Evolutionary conservation across 805 yeast genomes (phyloP).

Genomic region (Kodamaea neixiangensis): DNA sequence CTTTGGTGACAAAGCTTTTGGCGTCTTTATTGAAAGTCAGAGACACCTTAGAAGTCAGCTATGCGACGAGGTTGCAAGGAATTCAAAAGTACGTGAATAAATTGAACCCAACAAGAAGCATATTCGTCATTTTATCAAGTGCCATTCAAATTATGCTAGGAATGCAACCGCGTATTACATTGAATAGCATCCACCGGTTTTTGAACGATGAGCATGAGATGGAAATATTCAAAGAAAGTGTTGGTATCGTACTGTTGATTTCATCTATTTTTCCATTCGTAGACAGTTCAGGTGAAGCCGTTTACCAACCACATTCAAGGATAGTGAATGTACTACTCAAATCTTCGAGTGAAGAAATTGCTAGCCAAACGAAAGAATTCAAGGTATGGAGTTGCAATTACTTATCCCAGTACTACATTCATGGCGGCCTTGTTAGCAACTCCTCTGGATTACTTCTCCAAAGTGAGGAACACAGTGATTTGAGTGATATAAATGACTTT

Average conservation of each 20-base stretch:
- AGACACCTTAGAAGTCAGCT: background rate
- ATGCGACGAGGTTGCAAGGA: background rate
- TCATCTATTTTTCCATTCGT: constrained; percentile 12
- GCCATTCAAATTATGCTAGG: constrained; percentile 7
- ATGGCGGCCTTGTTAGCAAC: constrained; percentile 18
- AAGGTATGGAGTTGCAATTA: constrained; percentile 26
- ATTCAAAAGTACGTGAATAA: background rate
- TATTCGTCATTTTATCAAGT: background rate
- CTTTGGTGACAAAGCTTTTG: constrained; percentile 13
- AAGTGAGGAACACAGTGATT: constrained; percentile 11
- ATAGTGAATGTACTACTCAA: constrained; percentile 11
- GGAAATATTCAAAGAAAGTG: background rate
- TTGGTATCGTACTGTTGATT: constrained; percentile 1
- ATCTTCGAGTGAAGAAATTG: constrained; percentile 2
- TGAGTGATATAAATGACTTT: constrained; percentile 16
- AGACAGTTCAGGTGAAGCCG: background rate
- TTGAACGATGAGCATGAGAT: constrained; percentile 13
- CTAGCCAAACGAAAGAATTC: constrained; percentile 16
- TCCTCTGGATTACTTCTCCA: background rate
- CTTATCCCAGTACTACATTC: constrained; percentile 22
- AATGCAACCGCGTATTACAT: background rate
- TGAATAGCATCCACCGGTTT: constrained; percentile 14
- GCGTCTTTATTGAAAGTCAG: constrained; percentile 8
- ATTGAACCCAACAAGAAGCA: background rate
- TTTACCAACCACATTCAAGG: background rate